Conservation (phyloP, 2,329 filamentous ascomycete species). For the Colletotrichum melonis region DNA sequence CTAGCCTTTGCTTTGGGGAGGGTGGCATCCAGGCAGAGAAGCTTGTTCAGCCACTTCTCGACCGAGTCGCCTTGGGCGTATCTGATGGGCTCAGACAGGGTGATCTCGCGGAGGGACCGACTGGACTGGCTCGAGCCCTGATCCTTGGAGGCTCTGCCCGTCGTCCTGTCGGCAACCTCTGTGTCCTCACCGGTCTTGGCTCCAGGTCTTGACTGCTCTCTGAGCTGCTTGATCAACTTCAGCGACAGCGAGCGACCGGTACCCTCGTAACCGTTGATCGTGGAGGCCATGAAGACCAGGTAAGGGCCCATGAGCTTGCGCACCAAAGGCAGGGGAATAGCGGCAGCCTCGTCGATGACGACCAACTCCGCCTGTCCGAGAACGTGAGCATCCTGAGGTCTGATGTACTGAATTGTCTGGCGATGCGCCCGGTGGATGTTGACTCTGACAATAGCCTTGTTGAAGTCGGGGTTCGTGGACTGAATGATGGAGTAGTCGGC, state of each 20-base stretch:
- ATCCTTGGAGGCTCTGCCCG: conserved; percentile 77
- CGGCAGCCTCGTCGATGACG: conserved; percentile 97
- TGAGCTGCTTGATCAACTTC: conserved; percentile 96
- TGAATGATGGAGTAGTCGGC: conserved; percentile 98
- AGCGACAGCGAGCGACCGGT: conserved; percentile 94
- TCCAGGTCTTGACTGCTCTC: conserved; percentile 85
- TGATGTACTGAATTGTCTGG: conserved; percentile 98
- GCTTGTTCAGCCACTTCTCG: conserved; percentile 95
- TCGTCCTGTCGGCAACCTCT: conserved; percentile 81
- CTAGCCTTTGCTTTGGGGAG: conserved; percentile 80
- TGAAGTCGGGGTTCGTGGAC: conserved; percentile 97
- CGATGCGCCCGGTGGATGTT: conserved; percentile 95
- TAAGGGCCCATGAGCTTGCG: conserved; percentile 96
- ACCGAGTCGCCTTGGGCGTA: conserved; percentile 92
- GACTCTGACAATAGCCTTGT: conserved; percentile 97
- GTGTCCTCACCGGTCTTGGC: conserved; percentile 66
- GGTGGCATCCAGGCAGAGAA: conserved; percentile 94
- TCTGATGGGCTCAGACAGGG: conserved; percentile 91
- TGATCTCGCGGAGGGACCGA: conserved; percentile 90
- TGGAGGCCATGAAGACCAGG: conserved; percentile 98
- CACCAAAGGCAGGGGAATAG: conserved; percentile 92
- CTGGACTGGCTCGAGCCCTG: conserved; percentile 71
- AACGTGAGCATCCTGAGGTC: conserved; percentile 94
- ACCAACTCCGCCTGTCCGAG: conserved; percentile 94
- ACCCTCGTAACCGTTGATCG: conserved; percentile 98